phyloP scores from a whole-genome alignment of 768 basidiomycete genomes.

The Calocybe gangraenosa region DNA sequence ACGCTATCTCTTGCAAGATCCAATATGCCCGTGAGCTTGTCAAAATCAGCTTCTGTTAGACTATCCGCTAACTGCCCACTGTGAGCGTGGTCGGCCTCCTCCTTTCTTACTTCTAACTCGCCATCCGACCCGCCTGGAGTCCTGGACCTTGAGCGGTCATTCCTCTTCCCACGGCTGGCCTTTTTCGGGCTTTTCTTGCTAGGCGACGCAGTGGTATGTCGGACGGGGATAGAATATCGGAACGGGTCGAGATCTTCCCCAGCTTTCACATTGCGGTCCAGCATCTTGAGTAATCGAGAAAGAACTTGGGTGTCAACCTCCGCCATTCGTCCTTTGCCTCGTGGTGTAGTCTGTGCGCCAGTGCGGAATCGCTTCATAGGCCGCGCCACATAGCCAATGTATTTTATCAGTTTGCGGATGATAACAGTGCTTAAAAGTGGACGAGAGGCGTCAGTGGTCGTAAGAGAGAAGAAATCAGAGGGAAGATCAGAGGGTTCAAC shows the following conservation, averaged over 20 bases:
- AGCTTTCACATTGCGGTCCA: conserved; percentile 75
- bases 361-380: conserved; percentile 65
- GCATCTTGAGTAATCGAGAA: conserved; percentile 64
- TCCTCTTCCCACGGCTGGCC: conserved; percentile 32
- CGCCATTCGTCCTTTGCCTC: conserved; percentile 52
- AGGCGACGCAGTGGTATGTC: conserved; percentile 30
- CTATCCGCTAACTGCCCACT: conserved; percentile 16
- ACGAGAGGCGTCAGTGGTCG: conserved; percentile 43
- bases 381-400: conserved; percentile 61
- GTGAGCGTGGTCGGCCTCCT: conserved; percentile 19
- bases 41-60: conserved; percentile 45
- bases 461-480: conserved; percentile 63
- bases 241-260: conserved; percentile 80
- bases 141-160: conserved; percentile 39
- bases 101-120: conserved; percentile 28
- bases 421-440: conserved; percentile 57
- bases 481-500: conserved; percentile 46
- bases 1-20: conserved; percentile 70
- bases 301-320: conserved; percentile 65
- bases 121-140: conserved; percentile 28
- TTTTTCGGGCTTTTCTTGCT: conserved; percentile 49
- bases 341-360: conserved; percentile 40
- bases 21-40: conserved; percentile 45
- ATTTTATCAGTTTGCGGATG: conserved; percentile 66
- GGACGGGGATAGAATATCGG: conserved; percentile 22